A percentile compares a stretch with the other conserved stretches of the same genome.
phyloP scores from a whole-genome alignment of 345 rosid species.

The Populus ilicifolia region DNA sequence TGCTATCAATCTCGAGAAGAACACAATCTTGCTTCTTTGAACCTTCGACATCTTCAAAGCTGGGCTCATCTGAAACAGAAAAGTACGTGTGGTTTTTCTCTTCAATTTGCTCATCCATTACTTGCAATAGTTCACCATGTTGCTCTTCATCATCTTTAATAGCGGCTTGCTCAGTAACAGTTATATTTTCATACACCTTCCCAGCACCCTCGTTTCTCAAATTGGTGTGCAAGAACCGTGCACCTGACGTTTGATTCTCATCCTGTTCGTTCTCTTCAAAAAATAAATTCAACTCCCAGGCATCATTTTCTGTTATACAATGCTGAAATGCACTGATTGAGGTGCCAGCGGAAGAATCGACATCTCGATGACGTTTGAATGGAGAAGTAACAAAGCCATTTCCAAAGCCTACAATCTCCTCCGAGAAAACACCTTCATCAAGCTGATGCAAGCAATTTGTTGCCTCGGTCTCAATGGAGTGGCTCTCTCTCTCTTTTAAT shows the following conservation, averaged over 20 bases:
- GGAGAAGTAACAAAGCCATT: neutral
- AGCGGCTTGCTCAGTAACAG: neutral
- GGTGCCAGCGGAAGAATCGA: neutral
- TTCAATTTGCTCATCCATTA: neutral
- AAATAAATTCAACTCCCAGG: constrained; percentile 6
- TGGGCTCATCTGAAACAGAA: neutral
- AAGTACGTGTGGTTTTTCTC: neutral
- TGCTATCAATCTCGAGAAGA: neutral
- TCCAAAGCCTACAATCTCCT: constrained; percentile 1
- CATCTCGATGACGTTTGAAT: neutral
- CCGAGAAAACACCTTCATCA: constrained; percentile 6
- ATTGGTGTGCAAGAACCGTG: neutral
- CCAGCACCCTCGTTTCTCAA: neutral
- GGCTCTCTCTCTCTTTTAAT: neutral
- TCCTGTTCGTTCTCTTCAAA: constrained; percentile 4
- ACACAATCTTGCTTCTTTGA: neutral
- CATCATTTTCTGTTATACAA: constrained; percentile 12
- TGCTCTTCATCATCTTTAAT: constrained; percentile 6
- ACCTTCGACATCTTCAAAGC: neutral
- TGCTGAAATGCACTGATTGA: neutral
- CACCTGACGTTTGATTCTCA: constrained; percentile 2
- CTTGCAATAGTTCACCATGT: neutral
- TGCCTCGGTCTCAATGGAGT: constrained; percentile 3
- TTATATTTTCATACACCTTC: constrained; percentile 2
- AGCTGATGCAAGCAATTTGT: neutral